Evolutionary conservation across 495 filamentous ascomycete species (phyloP).

Genomic region (Talaromyces thailandensis): DNA sequence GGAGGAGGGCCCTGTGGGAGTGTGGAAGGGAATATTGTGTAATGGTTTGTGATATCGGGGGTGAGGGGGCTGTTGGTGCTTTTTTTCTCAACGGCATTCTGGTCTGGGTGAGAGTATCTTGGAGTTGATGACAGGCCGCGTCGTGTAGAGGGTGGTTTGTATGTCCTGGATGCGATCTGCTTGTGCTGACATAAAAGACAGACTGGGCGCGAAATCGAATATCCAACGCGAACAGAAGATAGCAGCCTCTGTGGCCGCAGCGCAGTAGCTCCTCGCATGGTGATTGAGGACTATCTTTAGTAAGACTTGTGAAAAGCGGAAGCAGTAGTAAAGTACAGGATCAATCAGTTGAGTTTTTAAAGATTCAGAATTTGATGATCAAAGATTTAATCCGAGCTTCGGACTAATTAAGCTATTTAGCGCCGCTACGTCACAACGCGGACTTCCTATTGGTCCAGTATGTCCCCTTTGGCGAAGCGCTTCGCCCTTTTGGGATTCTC

Average conservation of each 20-base stretch:
- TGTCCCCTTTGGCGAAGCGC: not conserved
- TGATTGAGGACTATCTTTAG: not conserved
- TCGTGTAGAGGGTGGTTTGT: not conserved
- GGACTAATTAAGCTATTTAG: not conserved
- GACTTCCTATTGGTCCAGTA: not conserved
- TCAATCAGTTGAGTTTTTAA: not conserved
- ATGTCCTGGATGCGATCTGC: not conserved
- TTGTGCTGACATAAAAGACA: constrained; percentile 4
- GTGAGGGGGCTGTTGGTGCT: not conserved
- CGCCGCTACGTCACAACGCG: not conserved
- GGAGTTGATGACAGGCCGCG: not conserved
- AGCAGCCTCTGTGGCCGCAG: constrained; percentile 2
- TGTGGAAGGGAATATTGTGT: constrained; percentile 80
- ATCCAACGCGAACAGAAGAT: not conserved
- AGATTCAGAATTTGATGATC: not conserved
- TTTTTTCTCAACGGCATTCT: not conserved
- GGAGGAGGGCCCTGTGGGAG: constrained; percentile 79
- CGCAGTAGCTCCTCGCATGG: not conserved
- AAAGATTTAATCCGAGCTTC: not conserved
- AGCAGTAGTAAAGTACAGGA: not conserved
- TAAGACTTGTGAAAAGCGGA: no score
- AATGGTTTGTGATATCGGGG: constrained; percentile 52
- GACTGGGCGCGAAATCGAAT: not conserved
- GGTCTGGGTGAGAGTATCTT: not conserved
- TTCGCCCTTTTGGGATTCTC: not conserved